Conservation (phyloP, 495 filamentous ascomycete species). For the Mycothermus thermophilus region DNA sequence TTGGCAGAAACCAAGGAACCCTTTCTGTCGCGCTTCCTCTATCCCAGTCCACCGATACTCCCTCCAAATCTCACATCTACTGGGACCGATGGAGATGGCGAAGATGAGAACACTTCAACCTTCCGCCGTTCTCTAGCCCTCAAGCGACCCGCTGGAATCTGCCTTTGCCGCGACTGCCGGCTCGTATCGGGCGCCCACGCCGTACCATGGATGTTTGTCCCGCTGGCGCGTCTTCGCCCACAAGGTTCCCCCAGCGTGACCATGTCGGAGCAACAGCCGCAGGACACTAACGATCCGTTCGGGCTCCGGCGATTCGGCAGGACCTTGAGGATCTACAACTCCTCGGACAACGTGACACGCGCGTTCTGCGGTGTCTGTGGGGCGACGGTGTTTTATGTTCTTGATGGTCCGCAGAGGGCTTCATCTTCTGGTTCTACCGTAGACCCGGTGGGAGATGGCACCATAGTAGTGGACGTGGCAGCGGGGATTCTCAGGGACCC, state of each 20-base stretch:
- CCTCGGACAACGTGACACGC: constrained; percentile 36
- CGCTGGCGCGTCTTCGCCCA: constrained; percentile 34
- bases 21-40: constrained; percentile 6
- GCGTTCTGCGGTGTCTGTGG: constrained; percentile 52
- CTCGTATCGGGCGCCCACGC: constrained; percentile 45
- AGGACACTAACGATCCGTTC: constrained; percentile 16
- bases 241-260: too few species aligned
- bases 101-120: neutral
- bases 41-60: neutral
- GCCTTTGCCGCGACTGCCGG: constrained; percentile 46
- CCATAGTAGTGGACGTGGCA: constrained; percentile 36
- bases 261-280: too few species aligned
- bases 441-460: constrained; percentile 1
- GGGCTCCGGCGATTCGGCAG: constrained; percentile 34
- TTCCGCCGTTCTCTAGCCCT: neutral
- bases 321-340: constrained; percentile 39
- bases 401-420: constrained; percentile 1
- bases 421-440: neutral
- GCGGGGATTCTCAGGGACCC: constrained; percentile 39
- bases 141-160: constrained; percentile 47
- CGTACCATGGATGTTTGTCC: constrained; percentile 49
- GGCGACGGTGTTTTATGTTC: constrained; percentile 40
- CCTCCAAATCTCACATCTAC: too few species aligned
- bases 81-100: neutral
- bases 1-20: constrained; percentile 3